phyloP scores from a whole-genome alignment of 2,329 filamentous ascomycete species.

The Fusarium nygamai region DNA sequence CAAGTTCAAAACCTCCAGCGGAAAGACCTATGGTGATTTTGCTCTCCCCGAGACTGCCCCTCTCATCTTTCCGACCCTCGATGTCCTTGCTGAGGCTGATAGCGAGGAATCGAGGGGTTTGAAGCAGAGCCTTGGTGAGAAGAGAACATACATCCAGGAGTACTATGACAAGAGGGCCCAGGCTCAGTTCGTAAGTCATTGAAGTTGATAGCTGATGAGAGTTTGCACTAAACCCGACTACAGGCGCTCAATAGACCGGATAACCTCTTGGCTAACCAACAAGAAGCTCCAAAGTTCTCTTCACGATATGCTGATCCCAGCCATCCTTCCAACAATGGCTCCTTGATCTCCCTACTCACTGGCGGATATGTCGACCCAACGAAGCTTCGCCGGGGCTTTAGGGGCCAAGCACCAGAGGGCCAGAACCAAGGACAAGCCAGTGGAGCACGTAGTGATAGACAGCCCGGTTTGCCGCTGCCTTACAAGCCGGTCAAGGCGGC shows the following conservation, averaged over 20 bases:
- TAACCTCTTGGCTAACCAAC: slow-evolving; percentile 4
- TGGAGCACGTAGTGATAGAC: neutral
- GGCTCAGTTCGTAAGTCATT: slow-evolving; percentile 8
- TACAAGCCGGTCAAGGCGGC: neutral
- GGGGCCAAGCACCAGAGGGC: neutral
- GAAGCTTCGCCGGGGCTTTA: neutral
- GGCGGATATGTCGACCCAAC: slow-evolving; percentile 9
- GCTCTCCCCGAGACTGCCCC: slow-evolving; percentile 58
- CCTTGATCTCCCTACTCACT: slow-evolving; percentile 3
- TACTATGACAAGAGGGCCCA: slow-evolving; percentile 13
- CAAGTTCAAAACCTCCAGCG: slow-evolving; percentile 11
- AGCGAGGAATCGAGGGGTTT: slow-evolving; percentile 5
- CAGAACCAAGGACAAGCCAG: neutral
- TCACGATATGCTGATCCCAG: slow-evolving; percentile 12
- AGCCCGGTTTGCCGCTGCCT: neutral
- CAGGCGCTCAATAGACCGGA: slow-evolving; percentile 3
- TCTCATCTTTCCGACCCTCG: slow-evolving; percentile 40
- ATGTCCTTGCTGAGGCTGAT: slow-evolving; percentile 5
- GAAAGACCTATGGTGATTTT: slow-evolving; percentile 42
- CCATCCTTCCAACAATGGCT: slow-evolving; percentile 4
- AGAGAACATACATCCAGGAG: neutral
- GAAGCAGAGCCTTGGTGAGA: neutral
- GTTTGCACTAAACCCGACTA: neutral
- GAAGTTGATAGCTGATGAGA: accelerated
- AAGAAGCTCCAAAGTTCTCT: neutral